A percentile compares a stretch with the other conserved stretches of the same genome.
These are phyloP conservation scores for Leptomonas seymouri DNA, from an alignment of 208 protist genomes.

Conservation along the genomic window DNA sequence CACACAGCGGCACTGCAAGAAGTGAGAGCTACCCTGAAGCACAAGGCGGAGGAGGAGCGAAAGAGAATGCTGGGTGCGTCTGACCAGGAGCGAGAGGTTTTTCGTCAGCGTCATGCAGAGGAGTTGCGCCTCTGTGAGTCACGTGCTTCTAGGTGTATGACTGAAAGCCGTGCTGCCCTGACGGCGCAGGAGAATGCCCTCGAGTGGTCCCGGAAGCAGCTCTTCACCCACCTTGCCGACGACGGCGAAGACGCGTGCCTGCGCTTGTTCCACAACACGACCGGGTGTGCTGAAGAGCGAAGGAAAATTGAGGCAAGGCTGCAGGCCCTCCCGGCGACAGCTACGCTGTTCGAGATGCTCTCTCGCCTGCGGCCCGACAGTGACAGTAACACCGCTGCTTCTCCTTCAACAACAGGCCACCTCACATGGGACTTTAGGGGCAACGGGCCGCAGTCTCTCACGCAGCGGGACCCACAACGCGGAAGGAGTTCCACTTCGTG, in stretches of 20 bases:
- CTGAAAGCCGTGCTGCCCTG: neutral
- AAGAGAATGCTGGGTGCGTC: neutral
- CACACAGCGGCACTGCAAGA: neutral
- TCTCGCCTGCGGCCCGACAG: neutral
- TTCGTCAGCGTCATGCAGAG: neutral
- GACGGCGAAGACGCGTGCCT: constrained; percentile 21
- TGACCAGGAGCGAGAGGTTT: neutral
- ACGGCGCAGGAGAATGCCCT: neutral
- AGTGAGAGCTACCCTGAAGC: neutral
- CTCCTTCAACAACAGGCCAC: neutral
- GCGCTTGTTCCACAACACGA: constrained; percentile 4
- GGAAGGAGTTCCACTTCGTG: neutral
- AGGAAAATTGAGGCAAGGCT: constrained; percentile 15
- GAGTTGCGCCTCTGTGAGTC: constrained; percentile 11
- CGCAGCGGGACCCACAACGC: neutral
- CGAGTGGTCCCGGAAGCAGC: neutral
- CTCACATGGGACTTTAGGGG: constrained; percentile 23
- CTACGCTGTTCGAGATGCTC: neutral
- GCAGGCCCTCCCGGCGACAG: constrained; percentile 1
- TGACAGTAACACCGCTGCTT: neutral
- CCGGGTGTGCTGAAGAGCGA: constrained; percentile 13
- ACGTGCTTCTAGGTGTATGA: constrained; percentile 4
- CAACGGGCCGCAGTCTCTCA: constrained; percentile 4
- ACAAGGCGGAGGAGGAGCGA: neutral
- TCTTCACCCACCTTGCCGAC: constrained; percentile 8